Evolutionary conservation across 139 green algal genomes (phyloP).

Genomic region (Chlamydomonas sphaeroides): DNA sequence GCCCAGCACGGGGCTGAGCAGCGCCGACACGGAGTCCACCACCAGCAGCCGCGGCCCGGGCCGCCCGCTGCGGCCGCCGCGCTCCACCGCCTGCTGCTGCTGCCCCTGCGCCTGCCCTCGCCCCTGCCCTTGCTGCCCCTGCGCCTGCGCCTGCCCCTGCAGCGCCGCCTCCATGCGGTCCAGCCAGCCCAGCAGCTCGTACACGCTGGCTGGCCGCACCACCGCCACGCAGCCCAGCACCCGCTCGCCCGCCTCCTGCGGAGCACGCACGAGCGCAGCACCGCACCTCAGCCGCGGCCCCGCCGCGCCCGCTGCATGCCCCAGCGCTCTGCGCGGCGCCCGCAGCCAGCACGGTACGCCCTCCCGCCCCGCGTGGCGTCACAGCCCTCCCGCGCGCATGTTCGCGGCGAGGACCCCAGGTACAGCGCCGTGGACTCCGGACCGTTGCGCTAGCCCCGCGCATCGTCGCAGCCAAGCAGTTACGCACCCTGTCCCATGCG

Average conservation of each 20-base stretch:
- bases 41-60: slow-evolving; percentile 45
- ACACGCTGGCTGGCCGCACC: slow-evolving; percentile 25
- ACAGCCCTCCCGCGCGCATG: no score
- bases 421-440: no score
- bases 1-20: slow-evolving; percentile 54
- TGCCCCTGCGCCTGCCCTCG: not conserved
- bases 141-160: not conserved
- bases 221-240: slow-evolving; percentile 29
- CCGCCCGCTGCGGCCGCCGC: not conserved
- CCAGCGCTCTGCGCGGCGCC: no score
- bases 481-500: no score
- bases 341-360: no score
- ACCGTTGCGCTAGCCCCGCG: no score
- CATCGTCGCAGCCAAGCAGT: no score
- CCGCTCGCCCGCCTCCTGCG: not conserved
- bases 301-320: no score
- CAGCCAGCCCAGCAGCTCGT: slow-evolving; percentile 19
- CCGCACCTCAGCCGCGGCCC: no score
- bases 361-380: no score
- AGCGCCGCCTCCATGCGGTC: slow-evolving; percentile 19
- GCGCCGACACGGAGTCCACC: slow-evolving; percentile 60
- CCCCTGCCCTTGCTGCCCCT: slow-evolving; percentile 1
- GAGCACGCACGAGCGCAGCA: not conserved
- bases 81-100: not conserved
- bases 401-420: no score